phyloP scores from a whole-genome alignment of 805 yeast genomes.

The Saccharomycopsis malanga region DNA sequence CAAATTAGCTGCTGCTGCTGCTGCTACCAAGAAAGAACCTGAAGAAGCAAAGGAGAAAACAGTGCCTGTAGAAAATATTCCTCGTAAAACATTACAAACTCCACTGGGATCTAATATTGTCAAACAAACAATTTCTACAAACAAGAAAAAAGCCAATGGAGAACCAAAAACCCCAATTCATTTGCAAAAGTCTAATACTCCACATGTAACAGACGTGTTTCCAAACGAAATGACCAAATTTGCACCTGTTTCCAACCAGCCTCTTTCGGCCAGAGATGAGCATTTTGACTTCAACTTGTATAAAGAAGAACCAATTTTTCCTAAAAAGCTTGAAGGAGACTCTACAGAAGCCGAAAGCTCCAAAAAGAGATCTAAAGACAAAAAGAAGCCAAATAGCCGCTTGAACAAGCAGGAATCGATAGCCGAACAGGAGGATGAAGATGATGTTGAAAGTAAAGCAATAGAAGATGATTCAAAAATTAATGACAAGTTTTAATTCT shows the following conservation, averaged over 20 bases:
- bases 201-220: slow-evolving; percentile 43
- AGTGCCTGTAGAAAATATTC: background rate
- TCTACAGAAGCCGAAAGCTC: too few species aligned
- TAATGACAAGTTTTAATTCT: slow-evolving; percentile 8
- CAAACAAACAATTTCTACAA: slow-evolving; percentile 18
- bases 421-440: slow-evolving; percentile 23
- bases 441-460: slow-evolving; percentile 31
- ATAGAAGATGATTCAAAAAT: slow-evolving; percentile 33
- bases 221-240: slow-evolving; percentile 38
- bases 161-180: slow-evolving; percentile 22
- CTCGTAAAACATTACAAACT: slow-evolving; percentile 17
- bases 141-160: slow-evolving; percentile 9
- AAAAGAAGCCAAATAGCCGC: background rate
- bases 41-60: background rate
- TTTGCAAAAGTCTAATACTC: slow-evolving; percentile 20
- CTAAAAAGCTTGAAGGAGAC: background rate
- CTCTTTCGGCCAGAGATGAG: slow-evolving; percentile 42
- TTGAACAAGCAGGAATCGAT: slow-evolving; percentile 17
- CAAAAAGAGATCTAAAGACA: background rate
- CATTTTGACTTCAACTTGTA: slow-evolving; percentile 29
- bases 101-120: slow-evolving; percentile 18
- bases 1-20: background rate
- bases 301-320: slow-evolving; percentile 20
- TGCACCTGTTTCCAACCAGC: slow-evolving; percentile 47
- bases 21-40: background rate